These are phyloP conservation scores for Saitozyma podzolica DNA, from an alignment of 768 basidiomycete species.

Conservation along the genomic window DNA sequence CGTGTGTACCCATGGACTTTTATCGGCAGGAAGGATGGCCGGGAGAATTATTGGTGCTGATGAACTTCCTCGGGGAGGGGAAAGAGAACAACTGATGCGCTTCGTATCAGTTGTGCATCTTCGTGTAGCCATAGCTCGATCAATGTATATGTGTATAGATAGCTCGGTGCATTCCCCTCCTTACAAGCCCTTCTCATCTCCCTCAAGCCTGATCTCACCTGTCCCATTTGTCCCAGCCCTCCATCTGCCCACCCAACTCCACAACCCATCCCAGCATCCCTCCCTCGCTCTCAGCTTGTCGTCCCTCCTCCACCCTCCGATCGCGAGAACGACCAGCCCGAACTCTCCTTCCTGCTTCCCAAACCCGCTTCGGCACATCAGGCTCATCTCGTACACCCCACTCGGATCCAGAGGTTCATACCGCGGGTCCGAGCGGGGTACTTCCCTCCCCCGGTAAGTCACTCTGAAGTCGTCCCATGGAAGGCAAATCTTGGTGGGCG, in stretches of 20 bases:
- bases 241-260: constrained; percentile 13
- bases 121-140: too few species aligned
- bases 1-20: constrained; percentile 35
- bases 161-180: background rate
- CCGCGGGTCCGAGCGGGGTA: constrained; percentile 31
- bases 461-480: constrained; percentile 45
- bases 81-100: too few species aligned
- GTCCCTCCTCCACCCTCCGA: constrained; percentile 17
- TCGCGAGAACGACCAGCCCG: constrained; percentile 39
- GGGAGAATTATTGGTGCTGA: constrained; percentile 28
- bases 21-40: constrained; percentile 31
- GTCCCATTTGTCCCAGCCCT: constrained; percentile 1
- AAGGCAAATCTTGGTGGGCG: constrained; percentile 19
- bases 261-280: constrained; percentile 8
- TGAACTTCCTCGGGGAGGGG: constrained; percentile 26
- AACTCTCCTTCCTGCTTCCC: constrained; percentile 52
- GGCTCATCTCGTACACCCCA: constrained; percentile 45
- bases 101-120: too few species aligned
- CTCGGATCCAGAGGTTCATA: constrained; percentile 41
- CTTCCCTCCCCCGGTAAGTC: constrained; percentile 49
- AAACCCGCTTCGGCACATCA: constrained; percentile 53
- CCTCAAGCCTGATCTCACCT: constrained; percentile 7
- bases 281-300: constrained; percentile 9
- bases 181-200: background rate
- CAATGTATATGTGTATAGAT: background rate